Conservation (phyloP, 305 asterid species). For the Stenogyne calaminthoides region DNA sequence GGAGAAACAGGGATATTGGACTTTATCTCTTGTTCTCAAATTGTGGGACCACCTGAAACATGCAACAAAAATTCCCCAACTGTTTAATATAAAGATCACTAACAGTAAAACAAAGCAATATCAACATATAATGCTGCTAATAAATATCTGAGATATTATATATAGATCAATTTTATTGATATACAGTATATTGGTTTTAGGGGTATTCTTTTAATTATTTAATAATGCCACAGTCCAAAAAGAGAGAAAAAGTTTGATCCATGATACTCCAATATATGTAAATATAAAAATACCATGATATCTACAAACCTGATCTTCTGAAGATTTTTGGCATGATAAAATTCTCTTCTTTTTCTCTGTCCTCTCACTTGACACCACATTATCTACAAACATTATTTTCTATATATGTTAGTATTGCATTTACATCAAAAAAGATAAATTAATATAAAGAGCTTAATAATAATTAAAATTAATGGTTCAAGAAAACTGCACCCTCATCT, state of each 20-base stretch:
- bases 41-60: conserved; percentile 67
- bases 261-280: neutral
- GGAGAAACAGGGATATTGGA: conserved; percentile 20
- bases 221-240: neutral
- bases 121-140: neutral
- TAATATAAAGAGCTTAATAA: neutral
- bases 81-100: conserved; percentile 9
- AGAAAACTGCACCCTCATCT: neutral
- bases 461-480: neutral
- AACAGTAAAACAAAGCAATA: neutral
- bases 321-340: conserved; percentile 35
- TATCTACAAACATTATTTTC: conserved; percentile 31
- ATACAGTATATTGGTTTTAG: neutral
- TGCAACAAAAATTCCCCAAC: neutral
- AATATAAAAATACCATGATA: neutral
- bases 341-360: conserved; percentile 37
- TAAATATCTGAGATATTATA: neutral
- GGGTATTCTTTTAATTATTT: too few relatives aligned
- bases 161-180: neutral
- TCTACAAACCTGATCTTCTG: conserved; percentile 54
- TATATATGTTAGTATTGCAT: too few relatives aligned
- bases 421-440: neutral
- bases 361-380: conserved; percentile 35
- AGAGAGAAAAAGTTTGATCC: too few relatives aligned
- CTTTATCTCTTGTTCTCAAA: conserved; percentile 25